Conservation (phyloP, 2,329 filamentous ascomycete genomes). For the Colletotrichum phormii region DNA sequence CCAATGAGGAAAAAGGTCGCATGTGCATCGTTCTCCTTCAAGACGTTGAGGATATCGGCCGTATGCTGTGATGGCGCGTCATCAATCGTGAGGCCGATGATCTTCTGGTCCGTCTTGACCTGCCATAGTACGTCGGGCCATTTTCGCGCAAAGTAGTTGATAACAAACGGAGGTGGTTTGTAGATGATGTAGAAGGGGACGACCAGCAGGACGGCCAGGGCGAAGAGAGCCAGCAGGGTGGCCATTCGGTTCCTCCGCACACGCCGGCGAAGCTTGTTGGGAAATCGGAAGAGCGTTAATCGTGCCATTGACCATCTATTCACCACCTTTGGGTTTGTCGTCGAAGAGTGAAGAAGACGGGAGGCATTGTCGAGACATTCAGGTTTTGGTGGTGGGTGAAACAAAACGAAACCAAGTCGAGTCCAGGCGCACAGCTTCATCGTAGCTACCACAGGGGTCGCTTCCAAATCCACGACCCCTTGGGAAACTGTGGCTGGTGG, state of each 20-base stretch:
- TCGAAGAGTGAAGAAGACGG: neutral
- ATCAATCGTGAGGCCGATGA: constrained; percentile 88
- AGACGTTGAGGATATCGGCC: constrained; percentile 73
- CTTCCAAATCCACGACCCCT: neutral
- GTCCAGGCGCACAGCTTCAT: constrained; percentile 20
- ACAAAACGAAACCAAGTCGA: constrained; percentile 23
- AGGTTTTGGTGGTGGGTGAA: constrained; percentile 4
- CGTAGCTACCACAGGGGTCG: constrained; percentile 20
- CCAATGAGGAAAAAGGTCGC: constrained; percentile 95
- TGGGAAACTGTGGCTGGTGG: neutral
- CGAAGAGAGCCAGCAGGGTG: constrained; percentile 58
- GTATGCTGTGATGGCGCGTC: constrained; percentile 84
- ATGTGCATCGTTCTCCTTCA: constrained; percentile 73
- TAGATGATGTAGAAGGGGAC: constrained; percentile 65
- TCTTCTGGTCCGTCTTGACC: constrained; percentile 66
- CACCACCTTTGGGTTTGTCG: constrained; percentile 23
- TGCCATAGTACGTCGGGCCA: constrained; percentile 88
- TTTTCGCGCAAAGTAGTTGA: constrained; percentile 75
- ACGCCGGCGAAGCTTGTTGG: constrained; percentile 67
- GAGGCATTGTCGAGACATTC: neutral
- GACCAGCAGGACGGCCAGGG: constrained; percentile 49
- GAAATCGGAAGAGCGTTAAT: constrained; percentile 64
- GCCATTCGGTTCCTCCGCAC: constrained; percentile 70
- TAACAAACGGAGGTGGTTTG: constrained; percentile 79
- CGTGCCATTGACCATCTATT: constrained; percentile 40